Evolutionary conservation across 257 asterid species (phyloP).

Genomic region (Solanum habrochaites): DNA sequence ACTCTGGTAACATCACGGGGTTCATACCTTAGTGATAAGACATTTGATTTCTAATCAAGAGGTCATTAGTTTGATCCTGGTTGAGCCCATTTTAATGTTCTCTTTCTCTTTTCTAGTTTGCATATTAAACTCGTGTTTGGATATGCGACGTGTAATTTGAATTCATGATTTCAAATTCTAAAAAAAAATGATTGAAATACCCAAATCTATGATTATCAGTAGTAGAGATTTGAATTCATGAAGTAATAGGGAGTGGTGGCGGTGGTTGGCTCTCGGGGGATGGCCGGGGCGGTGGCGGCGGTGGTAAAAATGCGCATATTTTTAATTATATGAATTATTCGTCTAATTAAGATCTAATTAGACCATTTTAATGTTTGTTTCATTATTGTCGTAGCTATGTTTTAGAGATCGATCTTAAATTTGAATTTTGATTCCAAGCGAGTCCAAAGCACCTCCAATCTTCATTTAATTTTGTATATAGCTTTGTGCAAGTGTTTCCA

Average conservation of each 20-base stretch:
- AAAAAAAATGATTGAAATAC: not conserved
- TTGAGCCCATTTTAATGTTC: slow-evolving; percentile 11
- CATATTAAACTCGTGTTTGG: not conserved
- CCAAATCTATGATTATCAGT: not conserved
- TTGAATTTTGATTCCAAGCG: not conserved
- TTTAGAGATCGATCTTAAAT: not conserved
- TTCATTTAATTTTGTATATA: not conserved
- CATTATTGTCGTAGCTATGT: not conserved
- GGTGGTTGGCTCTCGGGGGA: no score
- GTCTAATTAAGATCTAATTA: no score
- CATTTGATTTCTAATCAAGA: slow-evolving; percentile 45
- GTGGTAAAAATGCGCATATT: no score
- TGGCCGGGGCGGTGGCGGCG: no score
- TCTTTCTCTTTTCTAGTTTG: not conserved
- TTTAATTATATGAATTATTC: no score
- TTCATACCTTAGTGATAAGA: slow-evolving; percentile 78
- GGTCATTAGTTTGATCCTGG: slow-evolving; percentile 12
- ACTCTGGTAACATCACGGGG: slow-evolving; percentile 1
- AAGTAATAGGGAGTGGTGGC: no score
- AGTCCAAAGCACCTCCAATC: not conserved
- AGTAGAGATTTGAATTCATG: no score
- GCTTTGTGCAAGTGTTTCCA: not conserved
- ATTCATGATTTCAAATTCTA: no score
- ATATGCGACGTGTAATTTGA: not conserved
- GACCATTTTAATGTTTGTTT: no score